Evolutionary conservation across 345 rosid genomes (phyloP).

Genomic region (Boechera divaricarpa): DNA sequence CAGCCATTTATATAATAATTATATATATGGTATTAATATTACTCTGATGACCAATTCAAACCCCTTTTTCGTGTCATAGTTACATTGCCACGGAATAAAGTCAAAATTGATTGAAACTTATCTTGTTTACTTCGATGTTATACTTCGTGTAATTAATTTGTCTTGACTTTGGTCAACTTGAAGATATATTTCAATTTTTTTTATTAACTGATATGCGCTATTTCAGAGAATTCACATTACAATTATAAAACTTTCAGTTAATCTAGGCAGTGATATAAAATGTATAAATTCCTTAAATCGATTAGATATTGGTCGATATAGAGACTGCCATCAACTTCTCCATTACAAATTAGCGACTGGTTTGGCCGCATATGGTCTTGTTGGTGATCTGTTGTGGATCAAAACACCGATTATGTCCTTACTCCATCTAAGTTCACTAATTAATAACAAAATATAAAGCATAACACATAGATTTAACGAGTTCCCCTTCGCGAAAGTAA

Average conservation of each 20-base stretch:
- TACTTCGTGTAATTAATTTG: not conserved
- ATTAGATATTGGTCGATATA: conserved; percentile 1
- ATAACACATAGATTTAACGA: too few relatives aligned
- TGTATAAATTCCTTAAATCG: not conserved
- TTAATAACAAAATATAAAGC: too few relatives aligned
- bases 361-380: not conserved
- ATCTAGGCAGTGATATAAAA: not conserved
- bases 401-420: too few relatives aligned
- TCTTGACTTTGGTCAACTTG: conserved; percentile 4
- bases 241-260: not conserved
- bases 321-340: not conserved
- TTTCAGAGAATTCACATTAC: not conserved
- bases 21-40: not conserved
- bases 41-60: conserved; percentile 15
- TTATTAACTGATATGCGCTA: not conserved
- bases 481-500: too few relatives aligned
- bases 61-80: conserved; percentile 11
- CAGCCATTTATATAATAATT: not conserved
- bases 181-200: not conserved
- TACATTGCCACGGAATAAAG: not conserved
- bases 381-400: not conserved
- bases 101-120: not conserved
- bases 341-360: not conserved
- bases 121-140: not conserved
- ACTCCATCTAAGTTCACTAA: too few relatives aligned